Evolutionary conservation across 2,329 filamentous ascomycete genomes (phyloP), one percentile per base, ranked within the genome.

Genomic region (Aspergillus uvarum): DNA sequence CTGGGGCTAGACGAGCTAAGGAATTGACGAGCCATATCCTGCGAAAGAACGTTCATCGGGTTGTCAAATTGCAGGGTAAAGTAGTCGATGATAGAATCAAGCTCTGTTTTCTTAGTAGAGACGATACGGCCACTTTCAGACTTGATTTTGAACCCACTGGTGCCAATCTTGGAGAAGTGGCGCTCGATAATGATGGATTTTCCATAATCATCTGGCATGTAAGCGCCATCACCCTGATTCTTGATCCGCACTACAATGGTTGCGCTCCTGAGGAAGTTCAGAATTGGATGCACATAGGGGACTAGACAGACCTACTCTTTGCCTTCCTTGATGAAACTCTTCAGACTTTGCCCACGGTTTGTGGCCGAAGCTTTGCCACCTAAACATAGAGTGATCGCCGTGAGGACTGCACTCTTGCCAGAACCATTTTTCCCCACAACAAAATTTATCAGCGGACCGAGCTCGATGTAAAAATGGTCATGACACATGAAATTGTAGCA

Each of bases 401-500:
- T 98, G 29, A 99, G 80, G 14, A 98, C 89, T 2, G 95, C 95
- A 74, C 95, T 99, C 80, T 99, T 99, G 38, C 95, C 95, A 72
- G 94, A 98, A 32, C 95, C 95, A 72, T 99, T 99, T 75, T 96
- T 92, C 16, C 95, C 95, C 58, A 97, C 93, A 63, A 99, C 93
- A 77, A 99, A 99, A 76, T 99, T 99, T 75, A 99, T 96, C 42
- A 97, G 81, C 0, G 95, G 95, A 0, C 95, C 95, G n/a, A 99
- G 82, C 59, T 89, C 85, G 61, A 96, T 90, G 48, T 89, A 86
- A 19, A 98, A 83, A 58, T 89, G 87, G 49, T 87, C 82, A 74
- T 99, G 95, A 70, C 94, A 98, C 95, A 98, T 98, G 77, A 98
- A 98, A 74, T 97, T 97, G 68, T 87, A 85, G 74, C 92, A 96